A percentile compares a stretch with the other conserved stretches of the same genome.
These are phyloP conservation scores for Litchi chinensis DNA, from an alignment of 345 rosid genomes.

Conservation along the genomic window DNA sequence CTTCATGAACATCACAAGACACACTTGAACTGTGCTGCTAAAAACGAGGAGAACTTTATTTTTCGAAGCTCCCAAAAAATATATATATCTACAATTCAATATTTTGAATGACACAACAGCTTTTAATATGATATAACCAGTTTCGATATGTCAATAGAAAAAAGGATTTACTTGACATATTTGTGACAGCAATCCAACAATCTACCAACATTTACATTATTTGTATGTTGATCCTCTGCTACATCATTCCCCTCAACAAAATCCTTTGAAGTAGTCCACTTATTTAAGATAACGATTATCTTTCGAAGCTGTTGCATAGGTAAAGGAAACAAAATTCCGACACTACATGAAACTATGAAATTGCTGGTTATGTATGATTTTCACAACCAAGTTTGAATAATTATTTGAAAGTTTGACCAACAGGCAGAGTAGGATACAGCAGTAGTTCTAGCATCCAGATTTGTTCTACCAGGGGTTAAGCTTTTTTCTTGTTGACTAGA, in stretches of 20 bases:
- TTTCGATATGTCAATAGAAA: neutral
- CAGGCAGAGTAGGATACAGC: constrained; percentile 66
- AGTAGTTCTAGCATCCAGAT: constrained; percentile 33
- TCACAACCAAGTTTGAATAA: neutral
- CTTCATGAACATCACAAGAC: neutral
- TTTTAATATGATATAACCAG: neutral
- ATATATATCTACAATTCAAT: no score
- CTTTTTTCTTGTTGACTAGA: constrained; percentile 35
- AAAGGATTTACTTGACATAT: constrained; percentile 44
- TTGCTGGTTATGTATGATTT: neutral
- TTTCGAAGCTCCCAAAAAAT: neutral
- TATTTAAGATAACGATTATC: constrained; percentile 46
- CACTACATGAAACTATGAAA: neutral
- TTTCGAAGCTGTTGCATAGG: constrained; percentile 51
- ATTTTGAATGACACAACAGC: neutral
- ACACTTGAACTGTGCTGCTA: neutral
- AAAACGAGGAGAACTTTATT: neutral
- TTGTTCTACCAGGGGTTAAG: constrained; percentile 31
- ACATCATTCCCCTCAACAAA: constrained; percentile 21
- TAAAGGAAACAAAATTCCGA: constrained; percentile 36
- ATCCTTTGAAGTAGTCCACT: constrained; percentile 50
- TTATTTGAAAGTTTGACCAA: neutral
- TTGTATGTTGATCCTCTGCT: constrained; percentile 30
- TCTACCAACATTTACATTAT: constrained; percentile 39
- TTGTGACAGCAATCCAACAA: constrained; percentile 56